Evolutionary conservation across 257 asterid genomes (phyloP).

Genomic region (Anisodus acutangulus): DNA sequence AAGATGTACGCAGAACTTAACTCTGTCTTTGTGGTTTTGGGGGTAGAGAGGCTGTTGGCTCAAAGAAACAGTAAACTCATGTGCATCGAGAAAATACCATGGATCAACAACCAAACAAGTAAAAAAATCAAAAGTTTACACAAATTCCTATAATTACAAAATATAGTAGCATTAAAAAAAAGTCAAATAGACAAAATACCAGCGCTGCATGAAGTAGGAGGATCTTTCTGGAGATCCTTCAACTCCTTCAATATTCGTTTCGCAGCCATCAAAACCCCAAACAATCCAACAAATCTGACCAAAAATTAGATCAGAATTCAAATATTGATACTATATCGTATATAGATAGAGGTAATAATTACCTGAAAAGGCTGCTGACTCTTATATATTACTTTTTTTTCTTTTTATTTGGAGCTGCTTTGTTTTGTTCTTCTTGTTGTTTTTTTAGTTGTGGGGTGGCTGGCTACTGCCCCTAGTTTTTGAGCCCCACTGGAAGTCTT

Average conservation of each 20-base stretch:
- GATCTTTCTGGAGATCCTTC: conserved; percentile 30
- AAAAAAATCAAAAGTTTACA: neutral
- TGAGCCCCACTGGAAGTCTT: conserved; percentile 1
- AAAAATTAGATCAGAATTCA: neutral
- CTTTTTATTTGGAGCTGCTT: neutral
- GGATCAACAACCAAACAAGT: conserved; percentile 9
- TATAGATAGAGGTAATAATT: neutral
- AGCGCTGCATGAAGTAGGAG: conserved; percentile 32
- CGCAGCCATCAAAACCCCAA: conserved; percentile 25
- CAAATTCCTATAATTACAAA: neutral
- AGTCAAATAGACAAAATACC: neutral
- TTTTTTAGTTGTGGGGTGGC: neutral
- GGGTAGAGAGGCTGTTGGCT: too few relatives aligned
- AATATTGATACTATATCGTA: neutral
- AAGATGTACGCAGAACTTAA: too few relatives aligned
- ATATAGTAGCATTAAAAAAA: neutral
- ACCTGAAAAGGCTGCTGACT: conserved; percentile 9
- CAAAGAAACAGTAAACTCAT: neutral
- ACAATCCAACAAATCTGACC: neutral
- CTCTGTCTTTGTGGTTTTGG: too few relatives aligned
- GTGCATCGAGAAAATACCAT: neutral
- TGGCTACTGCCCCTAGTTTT: neutral
- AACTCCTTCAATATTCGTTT: conserved; percentile 29
- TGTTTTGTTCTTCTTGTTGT: neutral
- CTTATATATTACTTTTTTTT: neutral